Conservation (phyloP, 257 asterid species). For the Solanum appendiculatum region DNA sequence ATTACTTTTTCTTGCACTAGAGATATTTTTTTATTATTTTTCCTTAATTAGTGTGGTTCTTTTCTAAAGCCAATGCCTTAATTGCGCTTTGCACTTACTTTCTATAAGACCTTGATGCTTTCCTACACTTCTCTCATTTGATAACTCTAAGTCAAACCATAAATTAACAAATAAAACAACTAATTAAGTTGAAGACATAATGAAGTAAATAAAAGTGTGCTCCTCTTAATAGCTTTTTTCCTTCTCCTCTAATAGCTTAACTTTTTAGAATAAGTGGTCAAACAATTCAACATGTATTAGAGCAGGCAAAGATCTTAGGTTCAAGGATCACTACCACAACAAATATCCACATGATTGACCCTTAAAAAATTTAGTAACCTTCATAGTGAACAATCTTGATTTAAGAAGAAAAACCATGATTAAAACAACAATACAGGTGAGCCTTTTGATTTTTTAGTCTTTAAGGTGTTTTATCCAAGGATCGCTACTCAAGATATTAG, state of each 20-base stretch:
- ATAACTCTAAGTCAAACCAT: background rate
- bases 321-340: background rate
- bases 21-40: background rate
- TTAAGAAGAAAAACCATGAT: background rate
- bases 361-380: background rate
- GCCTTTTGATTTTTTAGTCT: background rate
- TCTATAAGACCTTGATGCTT: background rate
- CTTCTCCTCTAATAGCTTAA: too few species aligned
- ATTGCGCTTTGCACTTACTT: background rate
- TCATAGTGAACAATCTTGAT: background rate
- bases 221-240: background rate
- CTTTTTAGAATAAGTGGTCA: background rate
- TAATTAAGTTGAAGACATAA: background rate
- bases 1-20: background rate
- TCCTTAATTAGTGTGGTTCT: background rate
- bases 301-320: background rate
- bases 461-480: background rate
- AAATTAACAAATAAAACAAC: background rate
- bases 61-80: background rate
- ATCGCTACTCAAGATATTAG: background rate
- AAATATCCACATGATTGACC: background rate
- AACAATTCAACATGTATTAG: background rate
- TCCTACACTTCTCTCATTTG: background rate
- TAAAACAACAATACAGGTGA: background rate
- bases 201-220: background rate